Base-by-base conservation (phyloP, 768 basidiomycete species). In the Lepiota brunneoincarnata region DNA sequence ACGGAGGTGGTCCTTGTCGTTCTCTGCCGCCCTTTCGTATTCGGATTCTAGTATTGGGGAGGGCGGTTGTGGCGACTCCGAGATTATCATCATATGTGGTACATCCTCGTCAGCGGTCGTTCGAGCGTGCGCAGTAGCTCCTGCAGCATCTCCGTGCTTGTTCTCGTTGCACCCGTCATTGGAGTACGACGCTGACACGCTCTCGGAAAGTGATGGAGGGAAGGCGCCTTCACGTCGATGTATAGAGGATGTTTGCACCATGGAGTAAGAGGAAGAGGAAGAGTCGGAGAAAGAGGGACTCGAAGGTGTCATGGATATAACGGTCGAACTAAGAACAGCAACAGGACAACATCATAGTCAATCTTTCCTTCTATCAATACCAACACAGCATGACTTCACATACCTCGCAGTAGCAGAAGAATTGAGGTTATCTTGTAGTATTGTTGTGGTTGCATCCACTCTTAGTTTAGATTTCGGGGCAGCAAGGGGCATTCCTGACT, bases 241-340 rank as follows among this genome's bases (percentile, higher is more conserved):
- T 3, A 64, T 62, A 15, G 63, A 65, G 49, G 63, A 64, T 15
- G 64, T 60, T 46, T 69, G 63, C 3, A 67, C 66, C 18, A 57
- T 24, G 63, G 68, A 34, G 66, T 62, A 40, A 31, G 53, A 51
- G 60, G 64, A 51, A 49, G 64, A 35, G 14, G 45, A 43, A 60
- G 51, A 42, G 15, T 46, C 49, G 15, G 60, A 51, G 43, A 46
- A 48, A 38, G 53, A 52, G 20, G 47, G 43, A 43, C 45, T 55
- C 23, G 38, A 45, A 18, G 39, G 47, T 52, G 47, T 54, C 15
- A 39, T 41, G 15, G 42, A 48, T 11, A 23, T 54, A 24, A 40
- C 24, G 12, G 56, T 47, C 10, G 53, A 48, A 28, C 53, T 54
- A 54, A 21, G 41, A 54, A 46, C 44, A 34, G 44, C 2, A 47